Conservation (phyloP, 2,329 filamentous ascomycete genomes). For the Talaromyces sp. region DNA sequence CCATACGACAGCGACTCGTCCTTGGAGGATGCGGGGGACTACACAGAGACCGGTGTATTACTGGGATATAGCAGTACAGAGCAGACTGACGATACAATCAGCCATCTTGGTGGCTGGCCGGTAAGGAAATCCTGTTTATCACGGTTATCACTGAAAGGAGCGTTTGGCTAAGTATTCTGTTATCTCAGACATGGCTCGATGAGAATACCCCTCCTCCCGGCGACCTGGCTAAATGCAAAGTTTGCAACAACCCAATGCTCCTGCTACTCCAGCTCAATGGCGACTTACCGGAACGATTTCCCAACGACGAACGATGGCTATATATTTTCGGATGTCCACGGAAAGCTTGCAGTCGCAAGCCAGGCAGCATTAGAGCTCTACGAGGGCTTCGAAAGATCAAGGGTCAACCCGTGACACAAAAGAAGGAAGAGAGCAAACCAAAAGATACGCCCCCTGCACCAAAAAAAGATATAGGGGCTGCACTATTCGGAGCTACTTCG, state of each 20-base stretch:
- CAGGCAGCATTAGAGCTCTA: slow-evolving; percentile 74
- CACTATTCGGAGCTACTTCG: slow-evolving; percentile 58
- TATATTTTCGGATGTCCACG: slow-evolving; percentile 81
- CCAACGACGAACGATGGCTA: slow-evolving; percentile 78
- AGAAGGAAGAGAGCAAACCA: slow-evolving; percentile 20
- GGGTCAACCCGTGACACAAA: slow-evolving; percentile 30
- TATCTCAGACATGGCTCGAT: slow-evolving; percentile 74
- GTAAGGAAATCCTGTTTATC: slow-evolving; percentile 53
- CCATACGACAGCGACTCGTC: slow-evolving; percentile 86
- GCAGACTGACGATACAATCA: slow-evolving; percentile 74
- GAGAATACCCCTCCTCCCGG: slow-evolving; percentile 67
- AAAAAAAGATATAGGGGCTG: slow-evolving; percentile 48
- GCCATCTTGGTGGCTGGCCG: slow-evolving; percentile 80
- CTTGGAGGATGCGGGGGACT: slow-evolving; percentile 57
- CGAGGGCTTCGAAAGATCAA: slow-evolving; percentile 59
- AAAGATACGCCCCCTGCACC: slow-evolving; percentile 19
- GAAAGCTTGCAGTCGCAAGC: slow-evolving; percentile 74
- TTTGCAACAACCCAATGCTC: slow-evolving; percentile 78
- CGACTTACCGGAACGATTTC: slow-evolving; percentile 81
- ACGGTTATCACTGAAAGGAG: neutral
- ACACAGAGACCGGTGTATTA: slow-evolving; percentile 70
- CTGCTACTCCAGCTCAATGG: slow-evolving; percentile 87
- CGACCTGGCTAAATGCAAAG: slow-evolving; percentile 75
- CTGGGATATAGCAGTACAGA: slow-evolving; percentile 85
- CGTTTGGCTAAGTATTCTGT: neutral